phyloP scores from a whole-genome alignment of 2,329 filamentous ascomycete species.

The Xylaria sp. region DNA sequence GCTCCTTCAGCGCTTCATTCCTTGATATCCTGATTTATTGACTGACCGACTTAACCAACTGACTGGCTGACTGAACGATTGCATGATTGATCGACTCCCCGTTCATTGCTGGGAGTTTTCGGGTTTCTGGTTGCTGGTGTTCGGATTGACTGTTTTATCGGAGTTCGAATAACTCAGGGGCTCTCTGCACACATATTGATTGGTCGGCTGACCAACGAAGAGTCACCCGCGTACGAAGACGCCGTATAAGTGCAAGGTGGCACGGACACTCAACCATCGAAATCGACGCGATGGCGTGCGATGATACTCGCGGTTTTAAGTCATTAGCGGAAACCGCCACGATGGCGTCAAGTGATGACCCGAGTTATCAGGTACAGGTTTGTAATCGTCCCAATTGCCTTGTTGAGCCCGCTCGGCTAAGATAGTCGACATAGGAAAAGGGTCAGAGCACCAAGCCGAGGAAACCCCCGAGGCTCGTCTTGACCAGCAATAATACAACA shows the following conservation, averaged over 20 bases:
- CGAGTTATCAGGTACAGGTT: neutral
- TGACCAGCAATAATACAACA: constrained; percentile 10
- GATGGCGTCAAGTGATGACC: neutral
- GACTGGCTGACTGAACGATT: neutral
- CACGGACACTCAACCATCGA: neutral
- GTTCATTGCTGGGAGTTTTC: neutral
- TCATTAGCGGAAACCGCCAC: neutral
- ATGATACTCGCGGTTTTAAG: neutral
- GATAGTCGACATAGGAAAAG: neutral
- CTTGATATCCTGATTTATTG: too few relatives aligned
- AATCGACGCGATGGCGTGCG: neutral
- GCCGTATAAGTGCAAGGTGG: neutral
- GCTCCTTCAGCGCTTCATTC: neutral
- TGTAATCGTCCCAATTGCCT: neutral
- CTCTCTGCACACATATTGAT: neutral
- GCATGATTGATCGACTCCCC: neutral
- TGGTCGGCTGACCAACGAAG: neutral
- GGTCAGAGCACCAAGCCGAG: neutral
- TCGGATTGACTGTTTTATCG: neutral
- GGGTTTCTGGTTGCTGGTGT: neutral
- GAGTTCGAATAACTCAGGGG: neutral
- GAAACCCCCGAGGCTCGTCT: constrained; percentile 12
- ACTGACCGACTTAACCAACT: too few relatives aligned
- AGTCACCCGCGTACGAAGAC: neutral
- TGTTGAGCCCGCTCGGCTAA: neutral